Percentiles rank a stretch among this genome's conserved stretches.
These are phyloP conservation scores for Smallanthus sonchifolius DNA, from an alignment of 129 eudicot species.

Conservation along the genomic window DNA sequence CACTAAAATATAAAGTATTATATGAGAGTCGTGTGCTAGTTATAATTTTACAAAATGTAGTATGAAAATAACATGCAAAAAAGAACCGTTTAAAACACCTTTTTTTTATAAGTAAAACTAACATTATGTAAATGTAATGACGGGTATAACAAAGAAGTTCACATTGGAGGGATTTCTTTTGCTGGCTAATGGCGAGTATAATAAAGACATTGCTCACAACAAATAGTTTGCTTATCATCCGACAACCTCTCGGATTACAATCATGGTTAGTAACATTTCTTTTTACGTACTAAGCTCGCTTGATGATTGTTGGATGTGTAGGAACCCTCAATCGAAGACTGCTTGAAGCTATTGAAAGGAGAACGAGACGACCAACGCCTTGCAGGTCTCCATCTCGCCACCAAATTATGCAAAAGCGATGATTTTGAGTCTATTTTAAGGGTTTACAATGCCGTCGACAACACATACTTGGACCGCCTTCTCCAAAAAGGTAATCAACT, in stretches of 20 bases:
- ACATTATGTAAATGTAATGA: too few species aligned
- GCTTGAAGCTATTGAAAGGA: conserved; percentile 73
- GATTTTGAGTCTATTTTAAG: conserved; percentile 44
- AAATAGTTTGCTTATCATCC: too few species aligned
- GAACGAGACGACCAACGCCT: conserved; percentile 79
- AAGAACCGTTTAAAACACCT: too few species aligned
- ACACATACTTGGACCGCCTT: conserved; percentile 71
- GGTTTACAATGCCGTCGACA: conserved; percentile 64
- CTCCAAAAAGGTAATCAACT: conserved; percentile 54
- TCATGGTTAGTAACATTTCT: conserved; percentile 11
- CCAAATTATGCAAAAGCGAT: conserved; percentile 67
- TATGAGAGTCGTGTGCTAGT: too few species aligned
- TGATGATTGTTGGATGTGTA: conserved; percentile 4
- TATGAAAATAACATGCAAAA: too few species aligned
- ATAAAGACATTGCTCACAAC: too few species aligned
- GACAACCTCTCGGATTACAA: neutral
- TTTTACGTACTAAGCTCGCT: neutral
- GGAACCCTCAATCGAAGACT: conserved; percentile 49
- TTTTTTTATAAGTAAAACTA: too few species aligned
- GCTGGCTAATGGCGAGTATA: too few species aligned
- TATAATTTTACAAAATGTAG: too few species aligned
- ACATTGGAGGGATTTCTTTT: too few species aligned
- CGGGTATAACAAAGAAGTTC: too few species aligned
- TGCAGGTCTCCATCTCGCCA: conserved; percentile 78
- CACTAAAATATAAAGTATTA: too few species aligned